Percentiles rank a stretch among this genome's conserved stretches.
These are phyloP conservation scores for Acanthamoeba castellanii DNA, from an alignment of 208 protist genomes.

Conservation along the genomic window DNA sequence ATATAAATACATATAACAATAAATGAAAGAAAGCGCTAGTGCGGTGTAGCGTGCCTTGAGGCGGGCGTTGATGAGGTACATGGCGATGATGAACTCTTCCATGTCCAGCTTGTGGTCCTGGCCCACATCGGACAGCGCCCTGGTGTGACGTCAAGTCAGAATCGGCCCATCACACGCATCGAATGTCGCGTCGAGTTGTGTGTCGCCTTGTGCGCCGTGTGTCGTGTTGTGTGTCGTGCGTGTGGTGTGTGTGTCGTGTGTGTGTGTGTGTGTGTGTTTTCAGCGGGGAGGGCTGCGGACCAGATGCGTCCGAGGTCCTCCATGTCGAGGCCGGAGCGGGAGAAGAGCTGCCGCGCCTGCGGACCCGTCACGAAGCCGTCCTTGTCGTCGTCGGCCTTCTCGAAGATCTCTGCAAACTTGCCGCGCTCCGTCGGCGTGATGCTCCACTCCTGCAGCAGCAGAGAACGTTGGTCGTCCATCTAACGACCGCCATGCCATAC, in stretches of 20 bases:
- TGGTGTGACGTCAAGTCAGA: neutral
- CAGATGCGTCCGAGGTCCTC: conserved; percentile 58
- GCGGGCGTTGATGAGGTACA: conserved; percentile 70
- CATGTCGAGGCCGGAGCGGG: conserved; percentile 42
- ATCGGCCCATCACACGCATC: too few species aligned
- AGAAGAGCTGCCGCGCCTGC: conserved; percentile 30
- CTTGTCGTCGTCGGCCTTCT: conserved; percentile 66
- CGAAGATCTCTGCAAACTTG: conserved; percentile 70
- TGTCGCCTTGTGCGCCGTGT: too few species aligned
- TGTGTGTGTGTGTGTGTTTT: neutral
- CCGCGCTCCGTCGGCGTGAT: conserved; percentile 24
- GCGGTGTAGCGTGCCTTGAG: neutral
- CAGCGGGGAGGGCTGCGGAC: neutral
- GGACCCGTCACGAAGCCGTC: conserved; percentile 65
- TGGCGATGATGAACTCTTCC: conserved; percentile 69
- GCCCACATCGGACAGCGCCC: conserved; percentile 39
- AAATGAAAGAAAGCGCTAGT: neutral
- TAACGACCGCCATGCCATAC: too few species aligned
- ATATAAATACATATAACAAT: too few species aligned
- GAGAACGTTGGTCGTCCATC: neutral
- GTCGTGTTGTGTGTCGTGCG: too few species aligned
- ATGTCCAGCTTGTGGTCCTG: neutral
- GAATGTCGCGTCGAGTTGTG: too few species aligned
- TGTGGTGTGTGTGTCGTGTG: too few species aligned
- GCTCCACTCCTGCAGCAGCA: conserved; percentile 29